Conservation (phyloP, 2,329 filamentous ascomycete species). For the Sarocladium strictum region DNA sequence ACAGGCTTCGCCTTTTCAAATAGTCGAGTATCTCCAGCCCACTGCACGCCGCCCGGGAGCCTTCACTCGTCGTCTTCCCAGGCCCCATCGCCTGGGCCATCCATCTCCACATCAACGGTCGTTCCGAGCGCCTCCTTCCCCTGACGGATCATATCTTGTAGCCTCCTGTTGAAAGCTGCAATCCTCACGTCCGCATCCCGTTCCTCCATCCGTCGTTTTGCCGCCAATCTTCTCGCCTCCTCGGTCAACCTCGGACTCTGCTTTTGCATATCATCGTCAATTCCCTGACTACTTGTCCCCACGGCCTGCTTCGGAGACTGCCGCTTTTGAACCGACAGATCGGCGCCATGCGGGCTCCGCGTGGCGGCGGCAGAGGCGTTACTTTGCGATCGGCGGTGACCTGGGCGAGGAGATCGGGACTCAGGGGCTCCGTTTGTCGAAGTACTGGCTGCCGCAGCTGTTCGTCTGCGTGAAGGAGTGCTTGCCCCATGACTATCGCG, state of each 20-base stretch:
- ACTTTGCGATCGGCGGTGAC: constrained; percentile 41
- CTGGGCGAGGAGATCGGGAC: background rate
- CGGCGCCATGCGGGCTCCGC: constrained; percentile 15
- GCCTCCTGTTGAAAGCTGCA: constrained; percentile 68
- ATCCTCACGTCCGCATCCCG: constrained; percentile 74
- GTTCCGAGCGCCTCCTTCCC: constrained; percentile 81
- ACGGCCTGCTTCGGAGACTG: background rate
- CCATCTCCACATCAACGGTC: constrained; percentile 56
- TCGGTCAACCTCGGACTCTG: constrained; percentile 46
- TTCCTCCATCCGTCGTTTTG: constrained; percentile 67
- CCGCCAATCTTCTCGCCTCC: constrained; percentile 70
- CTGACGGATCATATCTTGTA: constrained; percentile 83
- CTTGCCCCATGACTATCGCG: background rate
- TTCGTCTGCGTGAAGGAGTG: constrained; percentile 13
- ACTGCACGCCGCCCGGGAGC: no score
- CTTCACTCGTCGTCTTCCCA: constrained; percentile 37
- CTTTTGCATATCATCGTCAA: constrained; percentile 14
- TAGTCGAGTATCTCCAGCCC: no score
- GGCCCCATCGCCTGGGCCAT: constrained; percentile 22
- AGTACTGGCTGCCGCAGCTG: background rate
- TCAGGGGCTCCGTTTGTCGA: background rate
- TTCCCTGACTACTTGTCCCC: background rate
- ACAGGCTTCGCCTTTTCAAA: no score
- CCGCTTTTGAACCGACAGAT: background rate
- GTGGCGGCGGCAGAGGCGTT: constrained; percentile 35